Base-by-base conservation (phyloP, 306 rosid genomes). In the Cucurbita argyrosperma region DNA sequence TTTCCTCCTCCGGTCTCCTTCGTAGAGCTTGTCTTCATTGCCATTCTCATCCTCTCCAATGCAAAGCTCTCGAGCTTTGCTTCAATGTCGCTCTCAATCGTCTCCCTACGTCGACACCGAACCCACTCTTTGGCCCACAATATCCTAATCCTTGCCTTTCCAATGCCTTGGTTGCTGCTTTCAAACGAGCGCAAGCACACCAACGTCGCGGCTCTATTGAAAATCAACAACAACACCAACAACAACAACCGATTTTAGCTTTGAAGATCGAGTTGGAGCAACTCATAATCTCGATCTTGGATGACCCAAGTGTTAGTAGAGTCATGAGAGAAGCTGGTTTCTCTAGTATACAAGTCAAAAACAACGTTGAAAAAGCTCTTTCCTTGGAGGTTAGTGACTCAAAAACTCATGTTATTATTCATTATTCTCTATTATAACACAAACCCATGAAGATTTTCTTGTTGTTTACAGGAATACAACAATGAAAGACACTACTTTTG, bases 281-380 rank as follows among this genome's bases (percentile, higher is more conserved):
- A 82, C 96, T 92, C 49, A 79, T 89, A 26, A 86, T 92, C 58
- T 92, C 97, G 0, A 89, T 92, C 55, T 79, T 92, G 15, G 97
- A 92, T 83, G 97, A 92, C 70, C 97, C 97, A 1, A 89, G 96
- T 84, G 97, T 92, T 15, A 92, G 97, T 42, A 82, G 97, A 68
- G 97, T 92, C 73, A 92, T 92, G 97, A 86, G 97, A 76, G 97
- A 92, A 78, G 97, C 97, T 76, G 94, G 96, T 77, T 92, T 92
- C 78, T 88, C 96, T 4, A 92, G 97, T 54, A 66, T 94, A 58
- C 88, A 82, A 68, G 87, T 92, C 1, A 92, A 92, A 80, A 79
- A 13, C 68, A 81, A 82, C 62, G 96, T 92, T 37, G 94, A 92
- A 53, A 92, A 89, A 76, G 63, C 89, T 56, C 85, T 85, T 79